Conservation (phyloP, 441 rosid genomes). For the Erysimum cheiri region DNA sequence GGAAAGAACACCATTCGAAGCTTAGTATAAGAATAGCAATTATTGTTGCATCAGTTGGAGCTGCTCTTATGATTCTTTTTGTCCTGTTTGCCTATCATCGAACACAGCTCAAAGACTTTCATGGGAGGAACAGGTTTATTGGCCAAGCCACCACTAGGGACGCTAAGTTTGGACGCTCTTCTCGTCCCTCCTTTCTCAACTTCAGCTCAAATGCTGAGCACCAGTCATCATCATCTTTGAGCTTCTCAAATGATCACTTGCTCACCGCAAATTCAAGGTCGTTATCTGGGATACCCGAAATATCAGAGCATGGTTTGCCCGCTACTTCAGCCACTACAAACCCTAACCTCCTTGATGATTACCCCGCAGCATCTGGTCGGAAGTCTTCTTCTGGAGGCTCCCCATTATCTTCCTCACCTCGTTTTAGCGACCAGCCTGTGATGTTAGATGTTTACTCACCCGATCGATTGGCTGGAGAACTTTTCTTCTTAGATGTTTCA, state of each 20-base stretch:
- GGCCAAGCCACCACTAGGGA: slow-evolving; percentile 57
- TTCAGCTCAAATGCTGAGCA: slow-evolving; percentile 64
- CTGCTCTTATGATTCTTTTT: slow-evolving; percentile 66
- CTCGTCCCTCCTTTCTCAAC: slow-evolving; percentile 71
- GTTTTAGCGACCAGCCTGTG: slow-evolving; percentile 69
- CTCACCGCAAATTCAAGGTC: slow-evolving; percentile 84
- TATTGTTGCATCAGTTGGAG: slow-evolving; percentile 74
- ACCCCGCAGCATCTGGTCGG: slow-evolving; percentile 70
- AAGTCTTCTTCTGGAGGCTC: slow-evolving; percentile 84
- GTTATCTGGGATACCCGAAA: slow-evolving; percentile 72
- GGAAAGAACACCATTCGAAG: slow-evolving; percentile 53
- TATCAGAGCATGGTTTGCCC: slow-evolving; percentile 59
- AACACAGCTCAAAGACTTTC: slow-evolving; percentile 68
- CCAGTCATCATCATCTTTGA: slow-evolving; percentile 68
- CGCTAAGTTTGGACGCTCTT: slow-evolving; percentile 62
- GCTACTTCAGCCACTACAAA: slow-evolving; percentile 50
- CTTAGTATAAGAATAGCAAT: slow-evolving; percentile 65
- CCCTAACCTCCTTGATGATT: slow-evolving; percentile 65
- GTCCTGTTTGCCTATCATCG: slow-evolving; percentile 78
- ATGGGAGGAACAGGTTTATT: slow-evolving; percentile 59
- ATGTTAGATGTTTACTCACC: slow-evolving; percentile 87
- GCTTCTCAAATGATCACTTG: slow-evolving; percentile 91
- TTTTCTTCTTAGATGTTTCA: slow-evolving; percentile 76
- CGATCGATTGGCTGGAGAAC: slow-evolving; percentile 92
- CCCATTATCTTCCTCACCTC: slow-evolving; percentile 80